Percentiles rank a stretch among this genome's conserved stretches.
These are phyloP conservation scores for Parasitella parasitica DNA, from an alignment of 371 early-diverging fungal genomes.

Conservation along the genomic window DNA sequence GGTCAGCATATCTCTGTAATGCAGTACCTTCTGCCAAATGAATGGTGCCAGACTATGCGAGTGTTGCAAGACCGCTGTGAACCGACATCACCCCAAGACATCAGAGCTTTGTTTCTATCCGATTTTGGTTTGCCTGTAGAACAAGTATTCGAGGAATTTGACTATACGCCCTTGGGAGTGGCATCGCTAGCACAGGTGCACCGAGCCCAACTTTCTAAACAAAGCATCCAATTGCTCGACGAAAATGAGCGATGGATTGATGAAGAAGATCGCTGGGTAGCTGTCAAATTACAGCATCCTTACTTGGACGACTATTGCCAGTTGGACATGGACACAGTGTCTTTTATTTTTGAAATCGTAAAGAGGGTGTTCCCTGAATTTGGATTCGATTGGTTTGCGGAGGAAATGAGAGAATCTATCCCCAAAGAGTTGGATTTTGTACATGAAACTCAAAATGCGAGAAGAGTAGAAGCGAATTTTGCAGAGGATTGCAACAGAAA, in stretches of 20 bases:
- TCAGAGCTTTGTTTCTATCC: constrained; percentile 64
- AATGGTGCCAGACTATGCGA: constrained; percentile 87
- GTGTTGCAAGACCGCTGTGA: constrained; percentile 84
- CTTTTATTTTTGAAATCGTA: constrained; percentile 60
- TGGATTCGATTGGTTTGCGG: constrained; percentile 88
- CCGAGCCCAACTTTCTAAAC: constrained; percentile 55
- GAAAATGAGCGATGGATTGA: constrained; percentile 28
- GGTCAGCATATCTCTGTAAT: constrained; percentile 89
- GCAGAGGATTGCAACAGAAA: constrained; percentile 21
- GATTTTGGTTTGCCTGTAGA: constrained; percentile 69
- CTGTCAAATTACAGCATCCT: constrained; percentile 93
- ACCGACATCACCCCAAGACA: constrained; percentile 62
- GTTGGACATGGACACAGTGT: constrained; percentile 79
- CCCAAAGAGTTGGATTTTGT: constrained; percentile 88
- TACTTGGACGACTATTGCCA: constrained; percentile 69
- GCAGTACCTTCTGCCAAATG: constrained; percentile 83
- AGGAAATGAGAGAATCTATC: constrained; percentile 82
- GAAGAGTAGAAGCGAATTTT: constrained; percentile 63
- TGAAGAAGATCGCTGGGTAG: constrained; percentile 58
- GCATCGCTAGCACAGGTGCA: constrained; percentile 90
- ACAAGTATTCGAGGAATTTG: constrained; percentile 70
- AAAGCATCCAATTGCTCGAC: constrained; percentile 32
- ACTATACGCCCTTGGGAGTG: constrained; percentile 76
- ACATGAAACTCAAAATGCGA: constrained; percentile 77
- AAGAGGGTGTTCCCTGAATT: constrained; percentile 82